Evolutionary conservation across 2,329 filamentous ascomycete genomes (phyloP).

Genomic region (Aureobasidium sp.): DNA sequence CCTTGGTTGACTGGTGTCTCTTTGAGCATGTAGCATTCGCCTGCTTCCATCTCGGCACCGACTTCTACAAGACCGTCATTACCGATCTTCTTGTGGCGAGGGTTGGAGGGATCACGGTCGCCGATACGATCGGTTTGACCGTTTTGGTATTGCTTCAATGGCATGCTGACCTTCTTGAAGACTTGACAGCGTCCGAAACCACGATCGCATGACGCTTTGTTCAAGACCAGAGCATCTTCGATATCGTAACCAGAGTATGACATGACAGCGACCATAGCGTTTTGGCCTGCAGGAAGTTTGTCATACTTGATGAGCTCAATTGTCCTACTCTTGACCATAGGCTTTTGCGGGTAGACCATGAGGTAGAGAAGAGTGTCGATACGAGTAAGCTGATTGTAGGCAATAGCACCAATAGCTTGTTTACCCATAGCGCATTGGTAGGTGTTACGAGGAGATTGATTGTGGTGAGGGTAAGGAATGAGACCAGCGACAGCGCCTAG

Average conservation of each 20-base stretch:
- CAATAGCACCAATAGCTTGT: conserved; percentile 97
- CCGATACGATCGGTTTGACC: conserved; percentile 56
- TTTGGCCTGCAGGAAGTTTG: conserved; percentile 92
- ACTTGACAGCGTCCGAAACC: conserved; percentile 97
- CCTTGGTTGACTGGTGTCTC: conserved; percentile 71
- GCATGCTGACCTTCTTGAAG: conserved; percentile 87
- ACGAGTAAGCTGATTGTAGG: conserved; percentile 94
- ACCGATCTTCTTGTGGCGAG: conserved; percentile 62
- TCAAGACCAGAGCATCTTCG: conserved; percentile 91
- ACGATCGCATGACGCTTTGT: conserved; percentile 90
- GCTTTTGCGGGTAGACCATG: conserved; percentile 94
- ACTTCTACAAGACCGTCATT: conserved; percentile 84
- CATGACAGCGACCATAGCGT: conserved; percentile 97
- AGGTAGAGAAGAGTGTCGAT: conserved; percentile 95
- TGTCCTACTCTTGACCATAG: conserved; percentile 94
- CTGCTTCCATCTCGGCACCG: conserved; percentile 66
- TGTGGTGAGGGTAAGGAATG: conserved; percentile 97
- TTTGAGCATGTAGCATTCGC: conserved; percentile 87
- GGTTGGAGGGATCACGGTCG: conserved; percentile 43
- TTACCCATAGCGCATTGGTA: conserved; percentile 99
- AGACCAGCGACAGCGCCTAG: conserved; percentile 90
- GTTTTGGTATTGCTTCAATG: conserved; percentile 83
- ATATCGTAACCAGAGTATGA: conserved; percentile 99
- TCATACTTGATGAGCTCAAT: conserved; percentile 97
- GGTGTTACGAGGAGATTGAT: conserved; percentile 96